A percentile compares a stretch with the other conserved stretches of the same genome.
phyloP scores from a whole-genome alignment of 352 stramenopile genomes.

The Phytophthora citricola region DNA sequence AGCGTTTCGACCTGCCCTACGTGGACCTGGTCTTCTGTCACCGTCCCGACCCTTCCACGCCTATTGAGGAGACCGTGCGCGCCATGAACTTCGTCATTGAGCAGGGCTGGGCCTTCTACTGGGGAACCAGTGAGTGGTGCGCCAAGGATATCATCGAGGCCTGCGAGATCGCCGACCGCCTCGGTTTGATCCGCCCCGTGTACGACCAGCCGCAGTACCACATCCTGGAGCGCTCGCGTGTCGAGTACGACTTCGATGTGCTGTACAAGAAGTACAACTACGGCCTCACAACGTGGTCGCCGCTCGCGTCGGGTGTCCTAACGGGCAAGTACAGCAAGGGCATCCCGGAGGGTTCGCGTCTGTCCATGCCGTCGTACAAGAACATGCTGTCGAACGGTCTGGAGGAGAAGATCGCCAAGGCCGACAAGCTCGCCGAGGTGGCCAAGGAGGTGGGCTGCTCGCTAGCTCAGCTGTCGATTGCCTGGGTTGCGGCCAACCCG shows the following conservation, averaged over 20 bases:
- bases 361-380: slow-evolving; percentile 64
- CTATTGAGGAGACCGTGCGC: slow-evolving; percentile 78
- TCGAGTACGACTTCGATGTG: slow-evolving; percentile 78
- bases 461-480: slow-evolving; percentile 62
- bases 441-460: slow-evolving; percentile 71
- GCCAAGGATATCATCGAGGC: slow-evolving; percentile 72
- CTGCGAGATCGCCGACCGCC: slow-evolving; percentile 51
- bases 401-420: slow-evolving; percentile 56
- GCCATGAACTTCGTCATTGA: slow-evolving; percentile 71
- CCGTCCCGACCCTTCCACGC: slow-evolving; percentile 60
- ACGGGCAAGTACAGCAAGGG: slow-evolving; percentile 87
- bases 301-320: slow-evolving; percentile 70
- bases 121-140: slow-evolving; percentile 83
- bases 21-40: slow-evolving; percentile 80
- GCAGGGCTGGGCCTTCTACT: slow-evolving; percentile 54
- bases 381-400: slow-evolving; percentile 55
- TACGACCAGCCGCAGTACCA: slow-evolving; percentile 82
- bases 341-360: slow-evolving; percentile 71
- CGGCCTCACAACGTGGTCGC: slow-evolving; percentile 78
- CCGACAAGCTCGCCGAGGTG: slow-evolving; percentile 51
- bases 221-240: slow-evolving; percentile 70
- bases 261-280: slow-evolving; percentile 79
- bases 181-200: slow-evolving; percentile 45
- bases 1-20: slow-evolving; percentile 62
- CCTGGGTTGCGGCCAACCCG: slow-evolving; percentile 61